These are phyloP conservation scores for Puccinia polysora DNA, from an alignment of 1,284 basidiomycete species.

Conservation along the genomic window DNA sequence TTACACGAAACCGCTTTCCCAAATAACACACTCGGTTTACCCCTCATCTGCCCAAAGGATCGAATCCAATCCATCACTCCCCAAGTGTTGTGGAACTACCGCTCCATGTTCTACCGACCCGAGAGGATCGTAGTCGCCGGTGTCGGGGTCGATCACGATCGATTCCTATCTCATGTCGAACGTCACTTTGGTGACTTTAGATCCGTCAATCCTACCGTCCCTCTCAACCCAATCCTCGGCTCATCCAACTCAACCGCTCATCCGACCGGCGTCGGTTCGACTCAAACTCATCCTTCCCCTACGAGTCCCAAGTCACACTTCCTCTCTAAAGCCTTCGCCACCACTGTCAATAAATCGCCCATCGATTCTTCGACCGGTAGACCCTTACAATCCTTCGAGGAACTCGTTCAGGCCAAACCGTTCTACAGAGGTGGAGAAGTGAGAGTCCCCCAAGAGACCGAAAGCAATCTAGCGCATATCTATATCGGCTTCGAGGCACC, in stretches of 20 bases:
- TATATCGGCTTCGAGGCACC: constrained; percentile 40
- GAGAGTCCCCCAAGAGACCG: constrained; percentile 3
- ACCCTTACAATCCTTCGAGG: constrained; percentile 29
- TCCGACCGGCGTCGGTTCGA: background rate
- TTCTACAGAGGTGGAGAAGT: constrained; percentile 32
- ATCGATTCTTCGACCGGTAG: constrained; percentile 18
- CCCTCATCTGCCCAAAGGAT: constrained; percentile 41
- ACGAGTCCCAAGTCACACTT: background rate
- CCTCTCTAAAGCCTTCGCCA: constrained; percentile 38
- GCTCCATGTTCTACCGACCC: constrained; percentile 33
- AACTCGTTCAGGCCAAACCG: constrained; percentile 31
- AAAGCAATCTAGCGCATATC: constrained; percentile 32
- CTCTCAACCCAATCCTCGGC: background rate
- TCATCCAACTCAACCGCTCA: background rate
- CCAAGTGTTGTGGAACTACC: constrained; percentile 22
- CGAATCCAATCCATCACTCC: constrained; percentile 27
- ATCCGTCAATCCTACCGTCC: background rate
- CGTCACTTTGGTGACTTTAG: constrained; percentile 30
- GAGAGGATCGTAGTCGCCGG: constrained; percentile 40
- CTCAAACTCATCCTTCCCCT: background rate
- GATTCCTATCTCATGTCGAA: constrained; percentile 20
- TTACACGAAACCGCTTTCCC: constrained; percentile 39
- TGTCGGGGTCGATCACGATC: constrained; percentile 38
- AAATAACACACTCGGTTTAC: constrained; percentile 39
- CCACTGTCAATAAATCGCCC: constrained; percentile 8